Percentiles rank a stretch among this genome's conserved stretches.
These are phyloP conservation scores for Dunaliella salina DNA, from an alignment of 163 green algal species.

Conservation along the genomic window DNA sequence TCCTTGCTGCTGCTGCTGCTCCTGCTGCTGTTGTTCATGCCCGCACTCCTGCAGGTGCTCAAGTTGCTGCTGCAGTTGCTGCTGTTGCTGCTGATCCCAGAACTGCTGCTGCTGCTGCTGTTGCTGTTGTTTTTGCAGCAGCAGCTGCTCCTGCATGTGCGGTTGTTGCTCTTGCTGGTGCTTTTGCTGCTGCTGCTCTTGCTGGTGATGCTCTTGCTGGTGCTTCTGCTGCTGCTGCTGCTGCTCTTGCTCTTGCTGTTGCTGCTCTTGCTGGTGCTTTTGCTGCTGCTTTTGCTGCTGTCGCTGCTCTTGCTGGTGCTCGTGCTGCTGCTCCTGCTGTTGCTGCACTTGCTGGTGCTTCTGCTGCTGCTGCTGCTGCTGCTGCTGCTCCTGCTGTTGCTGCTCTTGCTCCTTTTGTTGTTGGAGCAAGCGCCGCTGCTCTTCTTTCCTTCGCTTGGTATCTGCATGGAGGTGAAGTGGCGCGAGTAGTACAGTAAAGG, in stretches of 20 bases:
- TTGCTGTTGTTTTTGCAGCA: neutral
- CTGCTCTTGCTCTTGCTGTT: neutral
- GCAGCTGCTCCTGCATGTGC: neutral
- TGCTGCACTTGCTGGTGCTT: neutral
- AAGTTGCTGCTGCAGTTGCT: neutral
- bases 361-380: neutral
- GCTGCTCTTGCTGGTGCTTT: neutral
- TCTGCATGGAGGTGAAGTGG: neutral
- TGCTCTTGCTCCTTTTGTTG: neutral
- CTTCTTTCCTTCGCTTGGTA: neutral
- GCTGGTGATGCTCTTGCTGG: neutral
- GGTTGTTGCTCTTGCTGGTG: neutral
- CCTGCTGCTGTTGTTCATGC: neutral
- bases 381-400: neutral
- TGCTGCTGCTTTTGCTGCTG: conserved; percentile 10
- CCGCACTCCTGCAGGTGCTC: too few species aligned
- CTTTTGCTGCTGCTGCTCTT: neutral
- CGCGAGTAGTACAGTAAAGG: neutral
- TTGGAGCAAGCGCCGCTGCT: neutral
- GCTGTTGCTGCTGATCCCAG: neutral
- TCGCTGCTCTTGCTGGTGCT: conserved; percentile 8
- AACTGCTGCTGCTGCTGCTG: neutral
- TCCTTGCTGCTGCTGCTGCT: conserved; percentile 4
- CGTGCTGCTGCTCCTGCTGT: neutral
- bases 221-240: neutral